phyloP scores from a whole-genome alignment of 2,329 filamentous ascomycete species.

The Diaporthe sp. region DNA sequence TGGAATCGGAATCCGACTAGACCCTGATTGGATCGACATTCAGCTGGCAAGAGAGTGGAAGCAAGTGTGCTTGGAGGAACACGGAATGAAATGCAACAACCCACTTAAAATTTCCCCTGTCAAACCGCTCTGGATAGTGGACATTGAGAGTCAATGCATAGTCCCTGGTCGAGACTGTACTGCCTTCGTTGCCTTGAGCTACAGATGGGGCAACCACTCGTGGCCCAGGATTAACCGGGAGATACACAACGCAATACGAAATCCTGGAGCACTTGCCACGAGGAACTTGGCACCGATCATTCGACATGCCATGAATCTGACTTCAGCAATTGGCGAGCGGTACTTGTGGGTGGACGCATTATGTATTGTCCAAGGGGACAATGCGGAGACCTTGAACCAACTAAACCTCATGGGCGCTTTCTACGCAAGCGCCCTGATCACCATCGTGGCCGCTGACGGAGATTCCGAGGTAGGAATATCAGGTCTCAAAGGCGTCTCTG shows the following conservation, averaged over 20 bases:
- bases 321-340: constrained; percentile 42
- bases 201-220: constrained; percentile 3
- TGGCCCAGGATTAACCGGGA: background rate
- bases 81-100: background rate
- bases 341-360: constrained; percentile 53
- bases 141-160: background rate
- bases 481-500: background rate
- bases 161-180: background rate
- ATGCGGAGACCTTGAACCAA: background rate
- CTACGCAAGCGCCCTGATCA: constrained; percentile 45
- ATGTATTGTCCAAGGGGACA: constrained; percentile 50
- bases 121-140: constrained; percentile 5
- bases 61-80: background rate
- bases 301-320: constrained; percentile 30
- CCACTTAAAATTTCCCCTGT: background rate
- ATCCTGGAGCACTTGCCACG: background rate
- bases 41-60: background rate
- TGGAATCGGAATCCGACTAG: background rate
- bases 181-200: constrained; percentile 28
- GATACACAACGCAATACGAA: background rate
- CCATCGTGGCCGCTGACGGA: constrained; percentile 42
- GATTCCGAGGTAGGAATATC: background rate
- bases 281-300: constrained; percentile 46
- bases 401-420: constrained; percentile 40
- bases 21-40: constrained; percentile 7